Conservation (phyloP, 2,329 filamentous ascomycete genomes). For the Exophiala sp. region DNA sequence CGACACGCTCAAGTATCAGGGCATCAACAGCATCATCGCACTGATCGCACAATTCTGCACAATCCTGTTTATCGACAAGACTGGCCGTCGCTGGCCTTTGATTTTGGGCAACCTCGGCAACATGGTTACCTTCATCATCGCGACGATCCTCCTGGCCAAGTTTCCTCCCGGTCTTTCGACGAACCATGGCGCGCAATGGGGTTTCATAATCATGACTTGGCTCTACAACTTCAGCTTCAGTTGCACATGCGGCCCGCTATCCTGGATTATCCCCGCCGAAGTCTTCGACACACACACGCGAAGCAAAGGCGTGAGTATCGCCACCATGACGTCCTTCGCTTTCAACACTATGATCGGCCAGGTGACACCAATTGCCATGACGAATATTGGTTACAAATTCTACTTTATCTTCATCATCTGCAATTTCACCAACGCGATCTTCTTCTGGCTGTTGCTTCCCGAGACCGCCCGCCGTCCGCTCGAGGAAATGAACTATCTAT, state of each 20-base stretch:
- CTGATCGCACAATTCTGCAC: constrained; percentile 66
- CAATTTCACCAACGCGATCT: constrained; percentile 65
- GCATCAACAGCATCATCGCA: constrained; percentile 69
- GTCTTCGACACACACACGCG: constrained; percentile 76
- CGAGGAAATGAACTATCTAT: constrained; percentile 66
- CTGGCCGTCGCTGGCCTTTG: constrained; percentile 68
- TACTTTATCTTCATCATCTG: constrained; percentile 64
- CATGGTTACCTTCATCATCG: constrained; percentile 68
- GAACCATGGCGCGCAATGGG: constrained; percentile 61
- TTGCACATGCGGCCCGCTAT: constrained; percentile 65
- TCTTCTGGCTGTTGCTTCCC: constrained; percentile 65
- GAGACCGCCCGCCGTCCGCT: constrained; percentile 57
- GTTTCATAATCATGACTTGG: constrained; percentile 75
- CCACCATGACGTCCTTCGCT: constrained; percentile 69
- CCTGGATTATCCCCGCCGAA: constrained; percentile 58
- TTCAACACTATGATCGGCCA: constrained; percentile 74
- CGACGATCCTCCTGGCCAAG: constrained; percentile 52
- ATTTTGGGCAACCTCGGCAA: constrained; percentile 71
- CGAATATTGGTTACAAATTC: constrained; percentile 52
- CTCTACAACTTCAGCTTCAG: constrained; percentile 76
- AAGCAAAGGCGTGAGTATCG: constrained; percentile 70
- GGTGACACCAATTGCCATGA: constrained; percentile 61
- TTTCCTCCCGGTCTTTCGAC: constrained; percentile 58
- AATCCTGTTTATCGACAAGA: constrained; percentile 62
- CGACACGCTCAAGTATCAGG: constrained; percentile 70